Evolutionary conservation across 2,329 filamentous ascomycete genomes (phyloP).

Genomic region (Diaporthe vaccinii): DNA sequence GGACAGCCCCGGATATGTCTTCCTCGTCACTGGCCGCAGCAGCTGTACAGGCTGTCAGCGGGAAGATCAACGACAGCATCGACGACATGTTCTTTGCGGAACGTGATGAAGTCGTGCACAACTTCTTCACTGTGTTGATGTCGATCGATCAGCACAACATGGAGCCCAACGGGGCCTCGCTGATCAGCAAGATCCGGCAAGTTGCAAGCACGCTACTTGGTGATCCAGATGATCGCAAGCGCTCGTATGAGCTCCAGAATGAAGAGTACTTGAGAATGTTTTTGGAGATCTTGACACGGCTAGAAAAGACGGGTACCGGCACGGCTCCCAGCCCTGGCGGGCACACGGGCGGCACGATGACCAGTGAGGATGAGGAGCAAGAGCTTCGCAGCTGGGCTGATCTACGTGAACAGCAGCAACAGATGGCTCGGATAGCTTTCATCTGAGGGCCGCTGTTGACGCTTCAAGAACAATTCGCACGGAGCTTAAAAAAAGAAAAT

Average conservation of each 20-base stretch:
- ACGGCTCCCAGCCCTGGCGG: constrained; percentile 40
- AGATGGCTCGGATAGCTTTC: constrained; percentile 48
- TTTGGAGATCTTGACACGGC: constrained; percentile 79
- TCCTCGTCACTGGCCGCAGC: constrained; percentile 51
- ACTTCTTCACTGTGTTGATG: constrained; percentile 80
- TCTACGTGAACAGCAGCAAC: constrained; percentile 81
- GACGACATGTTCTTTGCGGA: constrained; percentile 79
- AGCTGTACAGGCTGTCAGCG: constrained; percentile 56
- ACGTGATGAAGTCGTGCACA: constrained; percentile 84
- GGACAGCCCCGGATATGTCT: constrained; percentile 49
- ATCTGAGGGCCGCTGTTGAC: background rate
- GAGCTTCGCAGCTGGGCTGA: constrained; percentile 85
- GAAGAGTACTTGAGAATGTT: constrained; percentile 81
- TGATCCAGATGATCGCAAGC: constrained; percentile 64
- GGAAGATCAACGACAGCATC: constrained; percentile 72
- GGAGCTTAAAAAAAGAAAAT: background rate
- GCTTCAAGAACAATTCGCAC: background rate
- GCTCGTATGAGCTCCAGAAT: constrained; percentile 66
- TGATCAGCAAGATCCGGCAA: constrained; percentile 87
- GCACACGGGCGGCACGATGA: constrained; percentile 55
- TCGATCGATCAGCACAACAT: constrained; percentile 88
- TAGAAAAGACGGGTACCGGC: constrained; percentile 73
- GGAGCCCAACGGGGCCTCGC: constrained; percentile 76
- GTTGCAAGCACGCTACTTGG: constrained; percentile 85
- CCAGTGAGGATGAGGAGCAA: constrained; percentile 76